Evolutionary conservation across 768 basidiomycete genomes (phyloP), one percentile per base, ranked within the genome.

Genomic region (Agaricus blazei): DNA sequence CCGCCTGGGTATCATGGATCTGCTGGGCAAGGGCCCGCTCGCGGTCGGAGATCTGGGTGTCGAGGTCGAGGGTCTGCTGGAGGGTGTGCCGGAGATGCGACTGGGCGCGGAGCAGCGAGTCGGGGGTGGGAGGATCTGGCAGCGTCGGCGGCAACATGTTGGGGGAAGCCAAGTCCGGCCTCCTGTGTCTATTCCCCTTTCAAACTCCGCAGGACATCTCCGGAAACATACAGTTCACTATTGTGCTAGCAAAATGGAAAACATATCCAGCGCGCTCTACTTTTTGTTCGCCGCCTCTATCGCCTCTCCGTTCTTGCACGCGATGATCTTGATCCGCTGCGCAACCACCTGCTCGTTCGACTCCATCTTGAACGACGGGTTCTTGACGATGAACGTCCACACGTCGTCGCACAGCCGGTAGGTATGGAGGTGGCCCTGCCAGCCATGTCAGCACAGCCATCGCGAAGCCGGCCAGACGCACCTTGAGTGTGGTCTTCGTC

Each of bases 361-460:
- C 70, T 99, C 97, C 88, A 98, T 93, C 73, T 98, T 98, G 74
- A 99, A 96, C 23, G 75, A 74, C 29, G 95, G 88, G 62, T 95
- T 86, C 70, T 93, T 91, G 49, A 98, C 90, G 59, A 96, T 90
- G 70, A 98, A 99, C 51, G 96, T 98, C 97, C 97, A 98, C 47
- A 98, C 96, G 66, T 95, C 94, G 72, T 96, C 93, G 68, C 91
- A 93, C 3, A 93, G 78, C 7, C 92, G 84, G 70, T 97, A 99
- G 2, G 93, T 98, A 61, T 89, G 83, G 52, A 98, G 72, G 67
- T 95, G 90, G 15, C 93, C 96, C 92, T 91, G 59, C 12, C 40
- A 15, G 12, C 2, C 19, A 19, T 6, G 8, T 41, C 12, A 41
- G 40, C 19, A 41, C 40, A 41, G 40, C 28, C 15, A 0, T 9